phyloP scores from a whole-genome alignment of 2,329 filamentous ascomycete species.

The Leptographium radiaticola region DNA sequence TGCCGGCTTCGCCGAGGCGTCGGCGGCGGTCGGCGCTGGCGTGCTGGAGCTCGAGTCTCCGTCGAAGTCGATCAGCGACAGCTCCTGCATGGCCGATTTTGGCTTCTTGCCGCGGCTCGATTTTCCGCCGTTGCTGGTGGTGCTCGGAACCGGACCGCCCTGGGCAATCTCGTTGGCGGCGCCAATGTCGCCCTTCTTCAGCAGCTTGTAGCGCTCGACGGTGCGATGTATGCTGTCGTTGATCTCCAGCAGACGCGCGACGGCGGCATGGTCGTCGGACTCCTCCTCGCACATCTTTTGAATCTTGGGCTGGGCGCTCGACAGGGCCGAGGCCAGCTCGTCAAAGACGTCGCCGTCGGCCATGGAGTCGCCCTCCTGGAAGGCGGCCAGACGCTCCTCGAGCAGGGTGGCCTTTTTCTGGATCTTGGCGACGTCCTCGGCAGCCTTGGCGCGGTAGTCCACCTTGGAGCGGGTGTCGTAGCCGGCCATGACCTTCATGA shows the following conservation, averaged over 20 bases:
- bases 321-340: conserved; percentile 78
- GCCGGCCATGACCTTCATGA: conserved; percentile 99
- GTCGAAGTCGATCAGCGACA: conserved; percentile 90
- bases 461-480: conserved; percentile 93
- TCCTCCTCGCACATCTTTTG: conserved; percentile 99
- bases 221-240: conserved; percentile 98
- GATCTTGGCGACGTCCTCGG: conserved; percentile 86
- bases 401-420: conserved; percentile 88
- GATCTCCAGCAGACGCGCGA: conserved; percentile 89
- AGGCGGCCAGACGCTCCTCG: conserved; percentile 82
- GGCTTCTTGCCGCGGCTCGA: conserved; percentile 47
- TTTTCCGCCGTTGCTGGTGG: conserved; percentile 37
- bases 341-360: conserved; percentile 54
- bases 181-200: conserved; percentile 89
- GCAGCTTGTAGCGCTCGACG: conserved; percentile 84
- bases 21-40: not conserved
- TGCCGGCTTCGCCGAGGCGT: conserved; percentile 32
- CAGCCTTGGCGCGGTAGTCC: conserved; percentile 93
- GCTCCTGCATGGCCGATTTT: conserved; percentile 49
- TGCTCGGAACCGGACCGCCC: conserved; percentile 45
- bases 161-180: conserved; percentile 72
- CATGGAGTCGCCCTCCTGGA: conserved; percentile 71
- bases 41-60: conserved; percentile 25
- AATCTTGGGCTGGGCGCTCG: conserved; percentile 94
- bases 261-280: conserved; percentile 90